Percentiles rank a stretch among this genome's conserved stretches.
Evolutionary conservation across 805 yeast species (phyloP).

Genomic region (Candida coleopterorum): DNA sequence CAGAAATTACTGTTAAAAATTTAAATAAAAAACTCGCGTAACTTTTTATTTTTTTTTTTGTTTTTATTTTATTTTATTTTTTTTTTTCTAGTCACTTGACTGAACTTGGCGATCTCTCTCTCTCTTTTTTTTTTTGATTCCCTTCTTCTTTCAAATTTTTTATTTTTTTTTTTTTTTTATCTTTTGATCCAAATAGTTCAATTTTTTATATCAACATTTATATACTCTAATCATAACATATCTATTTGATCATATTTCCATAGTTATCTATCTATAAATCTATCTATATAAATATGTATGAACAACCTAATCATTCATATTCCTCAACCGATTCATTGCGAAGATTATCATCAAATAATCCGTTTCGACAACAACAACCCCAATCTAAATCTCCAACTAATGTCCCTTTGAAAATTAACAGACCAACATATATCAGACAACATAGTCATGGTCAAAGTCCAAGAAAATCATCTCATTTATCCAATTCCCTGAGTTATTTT

Average conservation of each 20-base stretch:
- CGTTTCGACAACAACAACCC: slow-evolving; percentile 45
- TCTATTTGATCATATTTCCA: background rate
- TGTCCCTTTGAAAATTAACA: no score
- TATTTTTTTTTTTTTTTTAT: no score
- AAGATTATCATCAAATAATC: slow-evolving; percentile 62
- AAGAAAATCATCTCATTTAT: background rate
- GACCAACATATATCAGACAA: slow-evolving; percentile 2
- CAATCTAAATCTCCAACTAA: slow-evolving; percentile 8
- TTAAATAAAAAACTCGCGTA: no score
- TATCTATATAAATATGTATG: slow-evolving; percentile 27
- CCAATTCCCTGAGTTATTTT: slow-evolving; percentile 31
- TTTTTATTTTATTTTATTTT: background rate
- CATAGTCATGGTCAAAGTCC: slow-evolving; percentile 7
- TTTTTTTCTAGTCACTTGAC: background rate
- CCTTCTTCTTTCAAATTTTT: background rate
- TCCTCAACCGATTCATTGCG: slow-evolving; percentile 33
- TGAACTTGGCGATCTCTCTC: background rate
- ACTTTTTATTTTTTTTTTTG: no score
- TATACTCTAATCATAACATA: no score
- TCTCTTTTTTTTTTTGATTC: no score
- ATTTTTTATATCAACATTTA: no score
- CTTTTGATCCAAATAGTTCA: background rate
- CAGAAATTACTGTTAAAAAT: no score
- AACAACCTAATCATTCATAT: slow-evolving; percentile 32
- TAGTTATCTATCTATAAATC: background rate